Evolutionary conservation across 768 basidiomycete species (phyloP).

Genomic region (Phylloporus sp.): DNA sequence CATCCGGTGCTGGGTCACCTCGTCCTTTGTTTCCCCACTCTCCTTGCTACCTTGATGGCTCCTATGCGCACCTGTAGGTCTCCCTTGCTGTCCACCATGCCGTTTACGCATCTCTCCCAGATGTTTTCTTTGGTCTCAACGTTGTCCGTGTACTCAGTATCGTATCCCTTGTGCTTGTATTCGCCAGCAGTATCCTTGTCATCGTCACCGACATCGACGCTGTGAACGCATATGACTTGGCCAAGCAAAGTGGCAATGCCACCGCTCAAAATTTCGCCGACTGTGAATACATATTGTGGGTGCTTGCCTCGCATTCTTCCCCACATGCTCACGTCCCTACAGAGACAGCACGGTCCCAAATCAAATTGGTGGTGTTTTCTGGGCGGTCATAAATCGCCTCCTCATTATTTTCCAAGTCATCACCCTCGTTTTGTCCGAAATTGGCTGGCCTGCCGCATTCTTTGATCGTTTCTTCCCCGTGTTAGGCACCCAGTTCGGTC

Average conservation of each 20-base stretch:
- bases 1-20: slow-evolving; percentile 33
- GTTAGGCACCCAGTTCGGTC: slow-evolving; percentile 76
- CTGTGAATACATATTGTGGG: slow-evolving; percentile 78
- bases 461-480: slow-evolving; percentile 87
- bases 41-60: slow-evolving; percentile 22
- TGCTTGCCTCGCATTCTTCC: slow-evolving; percentile 6
- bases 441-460: slow-evolving; percentile 75
- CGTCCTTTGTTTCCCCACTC: slow-evolving; percentile 13
- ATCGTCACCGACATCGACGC: slow-evolving; percentile 72
- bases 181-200: slow-evolving; percentile 73
- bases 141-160: slow-evolving; percentile 74
- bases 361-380: slow-evolving; percentile 87
- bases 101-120: slow-evolving; percentile 24
- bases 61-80: slow-evolving; percentile 44
- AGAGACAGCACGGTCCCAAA: slow-evolving; percentile 81
- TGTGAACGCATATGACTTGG: slow-evolving; percentile 60
- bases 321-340: slow-evolving; percentile 24
- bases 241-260: slow-evolving; percentile 30
- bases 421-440: slow-evolving; percentile 76
- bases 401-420: slow-evolving; percentile 84
- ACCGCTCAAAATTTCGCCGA: slow-evolving; percentile 38
- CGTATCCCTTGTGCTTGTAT: slow-evolving; percentile 72
- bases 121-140: slow-evolving; percentile 77
- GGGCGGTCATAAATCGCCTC: slow-evolving; percentile 84
- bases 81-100: neutral